Evolutionary conservation across 805 yeast species (phyloP), one percentile per base, ranked within the genome.

Genomic region (Candida suzukii): DNA sequence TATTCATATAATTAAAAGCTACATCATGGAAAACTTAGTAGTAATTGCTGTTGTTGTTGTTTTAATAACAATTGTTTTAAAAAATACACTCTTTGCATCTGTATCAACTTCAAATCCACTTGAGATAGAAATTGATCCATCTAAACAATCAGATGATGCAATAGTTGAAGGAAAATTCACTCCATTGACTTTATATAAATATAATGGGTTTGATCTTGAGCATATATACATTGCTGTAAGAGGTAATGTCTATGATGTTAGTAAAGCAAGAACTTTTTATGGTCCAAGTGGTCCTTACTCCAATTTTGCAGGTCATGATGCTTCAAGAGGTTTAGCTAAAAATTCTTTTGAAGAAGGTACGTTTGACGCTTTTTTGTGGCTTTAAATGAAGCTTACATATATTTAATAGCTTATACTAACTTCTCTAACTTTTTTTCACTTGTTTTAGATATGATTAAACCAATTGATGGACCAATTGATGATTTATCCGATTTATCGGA

Each of bases 241-340:
- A 50, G 95, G 96, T 1, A 80, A 72, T 21, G 95, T 91, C 3
- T 91, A 74, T 54, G 96, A 91, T 55, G 95, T 88, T 18, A 68
- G 86, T 5, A 67, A 70, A 11, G 95, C 95, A 0, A 76, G 90
- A 48, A 74, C 76, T 37, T 90, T 91, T 58, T 91, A 91, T 61
- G 98, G 98, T 0, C 98, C 98, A 7, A 86, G 91, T 25, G 97
- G 97, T 0, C 95, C 96, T 0, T 91, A 91, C 63, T 80, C 85
- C 34, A 87, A 85, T 56, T 91, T 91, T 70, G 97, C 97, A 0
- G 98, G 98, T 2, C 83, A 86, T 50, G 98, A 91, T 64, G 97
- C 97, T 3, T 83, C 95, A 1, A 71, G 98, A 49, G 98, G 97
- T 0, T 72, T 91, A 42, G 96, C 96, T 1, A 67, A 76, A 52